These are phyloP conservation scores for Ascosphaera apis DNA, from an alignment of 2,329 filamentous ascomycete genomes.

Conservation along the genomic window DNA sequence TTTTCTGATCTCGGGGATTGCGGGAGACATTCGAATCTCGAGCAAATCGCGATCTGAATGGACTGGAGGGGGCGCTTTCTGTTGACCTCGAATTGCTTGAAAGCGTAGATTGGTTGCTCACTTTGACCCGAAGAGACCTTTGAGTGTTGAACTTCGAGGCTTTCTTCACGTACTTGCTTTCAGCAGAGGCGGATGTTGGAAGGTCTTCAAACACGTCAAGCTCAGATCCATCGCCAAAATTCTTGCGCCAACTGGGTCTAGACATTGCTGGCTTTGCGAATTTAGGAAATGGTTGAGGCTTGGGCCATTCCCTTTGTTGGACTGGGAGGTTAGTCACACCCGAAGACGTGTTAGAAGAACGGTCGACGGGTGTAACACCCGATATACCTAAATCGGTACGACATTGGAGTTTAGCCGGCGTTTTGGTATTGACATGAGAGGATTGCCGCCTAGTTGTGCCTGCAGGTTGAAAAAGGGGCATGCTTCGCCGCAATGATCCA, in stretches of 20 bases:
- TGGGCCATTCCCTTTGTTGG: conserved; percentile 2
- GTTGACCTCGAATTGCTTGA: too few species aligned
- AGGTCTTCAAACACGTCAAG: conserved; percentile 87
- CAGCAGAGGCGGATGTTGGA: conserved; percentile 60
- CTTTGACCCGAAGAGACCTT: conserved; percentile 32
- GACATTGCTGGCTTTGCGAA: conserved; percentile 47
- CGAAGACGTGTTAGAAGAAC: too few species aligned
- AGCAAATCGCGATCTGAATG: conserved; percentile 37
- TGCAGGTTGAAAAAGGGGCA: conserved; percentile 56
- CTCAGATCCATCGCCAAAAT: conserved; percentile 83
- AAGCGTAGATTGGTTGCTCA: conserved; percentile 16
- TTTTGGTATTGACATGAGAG: conserved; percentile 54
- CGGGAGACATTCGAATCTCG: conserved; percentile 43
- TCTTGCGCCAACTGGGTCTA: conserved; percentile 43
- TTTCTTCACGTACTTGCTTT: conserved; percentile 63
- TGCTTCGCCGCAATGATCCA: conserved; percentile 30
- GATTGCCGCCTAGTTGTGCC: conserved; percentile 51
- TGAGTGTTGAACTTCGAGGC: conserved; percentile 46
- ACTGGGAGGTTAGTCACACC: too few species aligned
- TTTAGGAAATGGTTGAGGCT: conserved; percentile 27
- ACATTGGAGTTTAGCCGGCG: conserved; percentile 40
- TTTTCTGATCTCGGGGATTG: conserved; percentile 38
- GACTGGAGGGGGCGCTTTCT: conserved; percentile 33
- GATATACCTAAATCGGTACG: conserved; percentile 62
- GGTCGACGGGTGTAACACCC: conserved; percentile 19